phyloP scores from a whole-genome alignment of 129 eudicot genomes.

The Gnaphalium uliginosum region DNA sequence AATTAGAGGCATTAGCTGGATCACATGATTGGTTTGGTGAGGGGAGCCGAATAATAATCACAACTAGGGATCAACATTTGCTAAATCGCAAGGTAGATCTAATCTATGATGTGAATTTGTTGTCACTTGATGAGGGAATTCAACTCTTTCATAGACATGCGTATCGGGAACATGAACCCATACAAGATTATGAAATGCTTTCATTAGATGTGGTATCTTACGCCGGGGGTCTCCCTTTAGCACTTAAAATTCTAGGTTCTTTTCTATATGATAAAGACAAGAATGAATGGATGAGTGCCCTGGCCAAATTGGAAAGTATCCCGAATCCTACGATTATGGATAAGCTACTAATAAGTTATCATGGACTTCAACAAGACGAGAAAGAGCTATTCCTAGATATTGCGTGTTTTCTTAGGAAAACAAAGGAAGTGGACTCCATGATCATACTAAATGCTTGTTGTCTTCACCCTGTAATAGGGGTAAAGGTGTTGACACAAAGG shows the following conservation, averaged over 20 bases:
- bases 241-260: slow-evolving; percentile 6
- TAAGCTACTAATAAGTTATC: too few species aligned
- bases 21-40: slow-evolving; percentile 10
- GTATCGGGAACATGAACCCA: not conserved
- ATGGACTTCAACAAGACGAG: too few species aligned
- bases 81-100: not conserved
- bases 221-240: not conserved
- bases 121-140: not conserved
- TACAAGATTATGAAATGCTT: not conserved
- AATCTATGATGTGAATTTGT: not conserved
- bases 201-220: not conserved
- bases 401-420: too few species aligned
- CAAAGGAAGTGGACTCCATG: too few species aligned
- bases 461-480: too few species aligned
- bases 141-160: not conserved
- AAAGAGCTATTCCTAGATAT: too few species aligned
- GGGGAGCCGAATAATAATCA: slow-evolving; percentile 1
- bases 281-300: not conserved
- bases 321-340: not conserved
- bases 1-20: slow-evolving; percentile 4
- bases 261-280: slow-evolving; percentile 7
- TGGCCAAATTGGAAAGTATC: not conserved
- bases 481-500: too few species aligned
- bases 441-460: too few species aligned
- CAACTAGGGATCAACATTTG: slow-evolving; percentile 6